Percentiles rank a stretch among this genome's conserved stretches.
Conservation (phyloP, 805 yeast genomes). For the Candida chauliodis region DNA sequence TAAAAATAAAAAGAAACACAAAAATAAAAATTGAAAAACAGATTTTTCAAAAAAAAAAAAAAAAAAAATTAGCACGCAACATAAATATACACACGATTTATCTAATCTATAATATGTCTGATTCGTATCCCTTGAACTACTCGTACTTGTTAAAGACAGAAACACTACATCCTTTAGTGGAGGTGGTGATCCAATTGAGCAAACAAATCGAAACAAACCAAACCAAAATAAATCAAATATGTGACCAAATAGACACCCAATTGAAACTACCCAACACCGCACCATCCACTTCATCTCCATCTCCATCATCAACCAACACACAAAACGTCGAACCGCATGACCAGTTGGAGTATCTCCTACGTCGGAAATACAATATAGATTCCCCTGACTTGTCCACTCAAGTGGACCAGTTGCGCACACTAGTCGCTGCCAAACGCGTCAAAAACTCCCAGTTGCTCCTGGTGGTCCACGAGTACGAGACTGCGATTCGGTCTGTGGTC, state of each 20-base stretch:
- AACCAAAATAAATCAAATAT: constrained; percentile 18
- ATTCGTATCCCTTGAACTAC: constrained; percentile 3
- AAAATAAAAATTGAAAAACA: too few relatives aligned
- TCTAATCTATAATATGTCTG: background rate
- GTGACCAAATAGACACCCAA: constrained; percentile 19
- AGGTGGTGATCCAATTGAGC: constrained; percentile 19
- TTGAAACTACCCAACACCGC: constrained; percentile 7
- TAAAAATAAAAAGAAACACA: background rate
- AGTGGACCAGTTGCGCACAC: background rate
- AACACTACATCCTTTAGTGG: constrained; percentile 27
- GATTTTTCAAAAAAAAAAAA: background rate
- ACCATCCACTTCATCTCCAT: background rate
- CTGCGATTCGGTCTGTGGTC: constrained; percentile 14
- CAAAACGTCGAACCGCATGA: constrained; percentile 9
- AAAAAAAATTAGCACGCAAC: background rate
- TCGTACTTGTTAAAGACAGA: constrained; percentile 24
- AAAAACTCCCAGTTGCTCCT: constrained; percentile 17
- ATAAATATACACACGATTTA: background rate
- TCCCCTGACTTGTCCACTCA: constrained; percentile 9
- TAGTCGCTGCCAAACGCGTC: background rate
- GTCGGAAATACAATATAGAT: constrained; percentile 26
- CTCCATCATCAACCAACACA: background rate
- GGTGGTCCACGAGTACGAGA: constrained; percentile 27
- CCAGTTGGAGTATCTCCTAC: constrained; percentile 17
- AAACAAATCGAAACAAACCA: constrained; percentile 23